Conservation (phyloP, 2,329 filamentous ascomycete species). For the Colletotrichum cereale region DNA sequence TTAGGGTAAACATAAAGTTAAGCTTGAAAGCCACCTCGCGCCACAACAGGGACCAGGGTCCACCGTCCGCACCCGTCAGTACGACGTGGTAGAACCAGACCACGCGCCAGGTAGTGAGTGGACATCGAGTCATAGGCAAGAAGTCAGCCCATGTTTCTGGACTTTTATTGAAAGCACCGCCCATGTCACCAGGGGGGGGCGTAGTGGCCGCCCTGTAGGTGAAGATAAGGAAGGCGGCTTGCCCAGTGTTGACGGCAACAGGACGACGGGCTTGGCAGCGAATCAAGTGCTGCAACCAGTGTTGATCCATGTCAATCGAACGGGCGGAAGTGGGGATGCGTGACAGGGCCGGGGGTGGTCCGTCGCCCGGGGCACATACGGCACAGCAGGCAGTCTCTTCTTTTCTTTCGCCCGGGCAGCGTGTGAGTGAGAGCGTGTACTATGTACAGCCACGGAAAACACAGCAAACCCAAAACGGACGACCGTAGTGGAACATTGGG, state of each 20-base stretch:
- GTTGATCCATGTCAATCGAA: neutral
- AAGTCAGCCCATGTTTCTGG: neutral
- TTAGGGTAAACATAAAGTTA: neutral
- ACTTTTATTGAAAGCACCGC: neutral
- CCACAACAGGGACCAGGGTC: neutral
- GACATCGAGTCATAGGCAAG: neutral
- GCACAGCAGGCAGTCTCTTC: conserved; percentile 12
- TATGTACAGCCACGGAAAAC: neutral
- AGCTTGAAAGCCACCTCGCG: neutral
- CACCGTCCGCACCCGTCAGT: neutral
- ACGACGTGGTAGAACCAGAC: neutral
- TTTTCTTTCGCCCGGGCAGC: conserved; percentile 17
- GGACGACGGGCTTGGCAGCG: neutral
- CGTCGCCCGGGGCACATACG: conserved; percentile 16
- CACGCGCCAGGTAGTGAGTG: neutral
- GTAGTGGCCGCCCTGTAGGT: neutral
- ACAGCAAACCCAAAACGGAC: neutral
- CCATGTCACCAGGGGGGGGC: neutral
- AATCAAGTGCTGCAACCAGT: neutral
- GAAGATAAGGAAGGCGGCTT: neutral
- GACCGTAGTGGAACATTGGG: neutral
- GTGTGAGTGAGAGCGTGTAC: neutral
- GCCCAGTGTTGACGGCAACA: neutral
- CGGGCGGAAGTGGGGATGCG: neutral
- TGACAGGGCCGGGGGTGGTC: neutral